Evolutionary conservation across 805 yeast genomes (phyloP).

Genomic region (Schizosaccharomyces cryophilus): DNA sequence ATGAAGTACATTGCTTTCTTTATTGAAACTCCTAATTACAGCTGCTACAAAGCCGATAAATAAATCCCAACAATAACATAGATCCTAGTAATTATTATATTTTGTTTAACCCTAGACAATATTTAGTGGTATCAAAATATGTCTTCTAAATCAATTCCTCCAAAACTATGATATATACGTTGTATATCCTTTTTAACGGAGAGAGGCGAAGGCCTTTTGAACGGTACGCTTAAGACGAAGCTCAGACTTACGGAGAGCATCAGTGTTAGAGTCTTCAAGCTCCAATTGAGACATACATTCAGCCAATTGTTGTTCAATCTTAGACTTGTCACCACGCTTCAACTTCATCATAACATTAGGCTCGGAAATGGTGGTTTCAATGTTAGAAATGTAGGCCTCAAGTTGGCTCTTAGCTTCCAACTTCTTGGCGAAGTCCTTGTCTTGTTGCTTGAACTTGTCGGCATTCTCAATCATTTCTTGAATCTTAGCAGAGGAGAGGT

Average conservation of each 20-base stretch:
- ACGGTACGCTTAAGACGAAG: slow-evolving; percentile 96
- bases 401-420: slow-evolving; percentile 98
- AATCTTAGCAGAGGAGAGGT: slow-evolving; percentile 86
- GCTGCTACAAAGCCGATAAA: too few relatives aligned
- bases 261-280: slow-evolving; percentile 88
- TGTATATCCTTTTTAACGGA: slow-evolving; percentile 16
- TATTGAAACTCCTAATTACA: too few relatives aligned
- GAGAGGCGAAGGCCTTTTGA: slow-evolving; percentile 97
- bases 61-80: not conserved
- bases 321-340: slow-evolving; percentile 91
- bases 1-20: too few relatives aligned
- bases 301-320: slow-evolving; percentile 91
- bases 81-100: not conserved
- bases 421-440: slow-evolving; percentile 96
- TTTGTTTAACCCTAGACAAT: not conserved
- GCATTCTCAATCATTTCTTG: slow-evolving; percentile 98
- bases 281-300: slow-evolving; percentile 96
- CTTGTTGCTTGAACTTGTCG: slow-evolving; percentile 95
- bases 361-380: slow-evolving; percentile 91
- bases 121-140: not conserved
- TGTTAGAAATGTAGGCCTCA: slow-evolving; percentile 91
- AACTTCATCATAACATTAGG: slow-evolving; percentile 93
- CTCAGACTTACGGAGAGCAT: slow-evolving; percentile 97
- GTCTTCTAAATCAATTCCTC: not conserved
- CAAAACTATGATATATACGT: not conserved